Evolutionary conservation across 2,329 filamentous ascomycete genomes (phyloP), one percentile per base, ranked within the genome.

Genomic region (Nemania sp.): DNA sequence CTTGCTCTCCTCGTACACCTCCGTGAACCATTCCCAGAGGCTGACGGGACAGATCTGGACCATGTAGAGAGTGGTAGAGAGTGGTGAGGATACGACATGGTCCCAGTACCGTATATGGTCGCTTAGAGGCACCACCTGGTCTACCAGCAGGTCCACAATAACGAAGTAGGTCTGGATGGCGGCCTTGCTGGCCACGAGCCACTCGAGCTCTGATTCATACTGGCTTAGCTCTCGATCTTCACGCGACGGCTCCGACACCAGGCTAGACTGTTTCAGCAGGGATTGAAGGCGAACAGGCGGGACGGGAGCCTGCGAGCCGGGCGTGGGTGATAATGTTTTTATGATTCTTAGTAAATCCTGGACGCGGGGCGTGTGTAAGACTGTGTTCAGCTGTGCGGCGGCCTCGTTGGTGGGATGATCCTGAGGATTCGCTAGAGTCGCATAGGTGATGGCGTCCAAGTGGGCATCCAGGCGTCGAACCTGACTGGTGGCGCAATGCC

Each of bases 81-180:
- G 83, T 67, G 91, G 89, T 0, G 91, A 96, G 10, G 86, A 85
- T 32, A 97, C 78, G 1, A 97, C 84, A 67, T 95, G 90, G 71
- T 97, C 91, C 95, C 95, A 99, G 74, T 98, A 98, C 87, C 90
- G 93, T 21, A 97, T 88, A 68, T 97, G 92, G 66, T 97, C 88
- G 68, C 87, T 90, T 17, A 99, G 77, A 0, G 89, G 89, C 11
- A 94, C 87, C 11, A 92, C 96, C 69, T 95, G 90, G 57, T 94
- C 89, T 11, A 97, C 77, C 3, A 98, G 82, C 0, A 85, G 87
- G 67, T 88, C 87, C 67, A 97, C 79, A 42, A 96, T 83, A 50
- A 91, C 79, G 3, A 94, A 94, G 71, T 97, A 96, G 1, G 90
- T 88, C 72, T 97, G 94, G n/a, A 93, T 87, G 0, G 93, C 91